These are phyloP conservation scores for Dioscorea zingiberensis DNA, from an alignment of 106 monocot species.

Conservation along the genomic window DNA sequence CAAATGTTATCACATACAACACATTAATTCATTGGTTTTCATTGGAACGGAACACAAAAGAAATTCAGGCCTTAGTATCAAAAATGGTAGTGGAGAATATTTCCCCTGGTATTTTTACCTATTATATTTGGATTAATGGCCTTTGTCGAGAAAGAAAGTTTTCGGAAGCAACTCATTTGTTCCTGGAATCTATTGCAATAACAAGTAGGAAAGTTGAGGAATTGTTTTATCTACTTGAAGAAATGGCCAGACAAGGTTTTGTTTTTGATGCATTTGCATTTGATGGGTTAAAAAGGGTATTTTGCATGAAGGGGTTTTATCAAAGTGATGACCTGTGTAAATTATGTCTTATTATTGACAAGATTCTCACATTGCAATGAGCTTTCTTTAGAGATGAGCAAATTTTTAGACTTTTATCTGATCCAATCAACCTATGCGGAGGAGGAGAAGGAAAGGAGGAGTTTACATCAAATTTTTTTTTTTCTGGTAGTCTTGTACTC, in stretches of 20 bases:
- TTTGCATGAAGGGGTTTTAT: conserved; percentile 1
- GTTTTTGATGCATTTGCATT: not conserved
- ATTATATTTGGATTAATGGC: too few species aligned
- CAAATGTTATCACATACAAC: conserved; percentile 5
- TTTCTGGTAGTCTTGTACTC: too few species aligned
- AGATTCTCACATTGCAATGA: too few species aligned
- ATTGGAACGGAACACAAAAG: not conserved
- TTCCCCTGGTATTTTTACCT: too few species aligned
- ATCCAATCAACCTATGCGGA: too few species aligned
- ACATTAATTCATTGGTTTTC: conserved; percentile 1
- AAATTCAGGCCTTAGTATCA: not conserved
- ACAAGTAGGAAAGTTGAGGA: not conserved
- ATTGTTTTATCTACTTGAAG: not conserved
- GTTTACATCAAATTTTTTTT: too few species aligned
- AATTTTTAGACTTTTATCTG: too few species aligned
- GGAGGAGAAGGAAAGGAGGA: too few species aligned
- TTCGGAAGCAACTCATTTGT: too few species aligned
- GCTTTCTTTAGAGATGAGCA: too few species aligned
- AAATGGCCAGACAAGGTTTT: conserved; percentile 1
- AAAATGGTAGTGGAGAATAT: not conserved
- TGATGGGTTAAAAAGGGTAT: not conserved
- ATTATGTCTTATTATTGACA: too few species aligned
- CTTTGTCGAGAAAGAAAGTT: too few species aligned
- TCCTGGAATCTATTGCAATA: not conserved
- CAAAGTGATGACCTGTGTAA: not conserved